Evolutionary conservation across 805 yeast species (phyloP), one percentile per base, ranked within the genome.

Genomic region (Yamadazyma sp.): DNA sequence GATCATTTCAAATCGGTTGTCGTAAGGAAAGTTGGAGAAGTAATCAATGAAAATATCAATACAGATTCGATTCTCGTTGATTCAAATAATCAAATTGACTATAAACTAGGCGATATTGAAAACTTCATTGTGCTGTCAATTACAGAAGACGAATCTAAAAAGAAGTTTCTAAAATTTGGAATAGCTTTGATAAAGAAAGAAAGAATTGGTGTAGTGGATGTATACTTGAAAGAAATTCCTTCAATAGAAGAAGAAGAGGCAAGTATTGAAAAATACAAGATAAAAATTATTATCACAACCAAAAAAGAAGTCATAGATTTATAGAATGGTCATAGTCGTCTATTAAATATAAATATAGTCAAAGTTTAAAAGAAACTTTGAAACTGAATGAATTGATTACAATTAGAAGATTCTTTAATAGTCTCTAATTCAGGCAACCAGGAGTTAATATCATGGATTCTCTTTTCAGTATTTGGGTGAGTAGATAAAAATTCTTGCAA

Each of bases 391-490:
- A 33, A 37, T 20, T 42, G 41, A 22, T 42, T 35, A 27, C 48
- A 44, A 15, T 39, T 36, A 17, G 42, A 33, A 10, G 27, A 23
- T 21, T 70, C 78, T 35, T 63, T 50, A 22, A 72, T 53, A 10
- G 47, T 58, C 24, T 70, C 70, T 28, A 82, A 75, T 32, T 70
- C 72, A 0, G 82, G 81, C 58, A 80, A 53, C 91, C 95, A 86
- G 29, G 66, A 53, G 13, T 58, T 47, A 61, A 93, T 82, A 42
- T 84, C 82, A 19, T 68, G 61, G 18, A 85, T 80, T 53, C 98
- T 75, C 38, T 73, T 75, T n/a, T 62, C 63, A 13, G 87, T 82
- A 12, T 87, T 80, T 1, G 99, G 99, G 61, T 93, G 98, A 0
- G 98, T 87, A 12, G 88, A 78, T 36, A 91, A 57, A 50, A 58